Evolutionary conservation across 257 asterid genomes (phyloP).

Genomic region (Haberlea rhodopensis): DNA sequence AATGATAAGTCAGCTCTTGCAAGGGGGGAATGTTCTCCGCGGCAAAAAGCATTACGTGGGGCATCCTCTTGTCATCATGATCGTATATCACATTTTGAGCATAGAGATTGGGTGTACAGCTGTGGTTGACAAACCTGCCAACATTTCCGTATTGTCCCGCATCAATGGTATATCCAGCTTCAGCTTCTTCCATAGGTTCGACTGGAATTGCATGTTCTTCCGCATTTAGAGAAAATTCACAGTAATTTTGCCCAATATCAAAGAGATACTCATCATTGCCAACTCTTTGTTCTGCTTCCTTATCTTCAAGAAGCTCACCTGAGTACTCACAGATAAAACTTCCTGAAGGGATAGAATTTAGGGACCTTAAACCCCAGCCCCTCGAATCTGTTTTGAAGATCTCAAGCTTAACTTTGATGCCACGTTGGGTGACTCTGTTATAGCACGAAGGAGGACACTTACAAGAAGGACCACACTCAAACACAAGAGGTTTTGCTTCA

Average conservation of each 20-base stretch:
- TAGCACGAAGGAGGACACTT: constrained; percentile 74
- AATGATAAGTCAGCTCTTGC: constrained; percentile 60
- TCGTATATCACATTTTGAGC: constrained; percentile 69
- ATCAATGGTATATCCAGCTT: constrained; percentile 58
- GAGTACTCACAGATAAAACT: constrained; percentile 73
- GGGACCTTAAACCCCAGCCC: constrained; percentile 90
- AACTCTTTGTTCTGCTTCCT: constrained; percentile 48
- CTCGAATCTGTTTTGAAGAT: constrained; percentile 61
- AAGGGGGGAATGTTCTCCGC: constrained; percentile 46
- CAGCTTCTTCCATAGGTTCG: too few relatives aligned
- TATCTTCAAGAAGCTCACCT: constrained; percentile 88
- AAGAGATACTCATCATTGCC: constrained; percentile 65
- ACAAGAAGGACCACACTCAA: constrained; percentile 81
- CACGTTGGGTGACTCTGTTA: constrained; percentile 68
- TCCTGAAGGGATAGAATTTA: constrained; percentile 48
- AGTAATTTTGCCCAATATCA: constrained; percentile 46
- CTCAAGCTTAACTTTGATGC: constrained; percentile 49
- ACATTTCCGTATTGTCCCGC: constrained; percentile 62
- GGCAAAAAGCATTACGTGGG: constrained; percentile 81
- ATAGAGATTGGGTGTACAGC: constrained; percentile 72
- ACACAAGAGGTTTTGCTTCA: constrained; percentile 38
- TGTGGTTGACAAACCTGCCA: constrained; percentile 82
- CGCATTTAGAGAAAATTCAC: too few relatives aligned
- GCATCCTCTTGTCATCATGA: constrained; percentile 61
- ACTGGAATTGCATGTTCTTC: too few relatives aligned